Evolutionary conservation across 106 monocot species (phyloP).

Genomic region (Platanthera zijinensis): DNA sequence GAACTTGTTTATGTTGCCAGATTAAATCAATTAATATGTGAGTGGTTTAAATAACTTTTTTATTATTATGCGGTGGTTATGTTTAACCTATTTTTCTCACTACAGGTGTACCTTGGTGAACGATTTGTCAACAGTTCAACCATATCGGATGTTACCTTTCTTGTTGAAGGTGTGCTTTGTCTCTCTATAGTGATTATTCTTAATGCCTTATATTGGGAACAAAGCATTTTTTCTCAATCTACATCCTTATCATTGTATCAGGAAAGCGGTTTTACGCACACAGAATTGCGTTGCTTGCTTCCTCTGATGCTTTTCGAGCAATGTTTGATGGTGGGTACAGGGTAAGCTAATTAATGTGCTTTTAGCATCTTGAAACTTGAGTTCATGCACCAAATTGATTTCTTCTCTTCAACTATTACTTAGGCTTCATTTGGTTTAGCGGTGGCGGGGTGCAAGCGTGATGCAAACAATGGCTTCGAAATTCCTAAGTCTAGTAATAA

Average conservation of each 20-base stretch:
- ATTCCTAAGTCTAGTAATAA: no score
- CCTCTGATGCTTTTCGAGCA: slow-evolving; percentile 96
- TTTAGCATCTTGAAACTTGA: neutral
- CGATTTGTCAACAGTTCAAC: slow-evolving; percentile 87
- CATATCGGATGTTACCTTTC: slow-evolving; percentile 93
- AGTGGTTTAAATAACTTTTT: neutral
- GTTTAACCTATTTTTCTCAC: neutral
- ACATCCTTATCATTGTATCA: slow-evolving; percentile 22
- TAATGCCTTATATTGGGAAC: neutral
- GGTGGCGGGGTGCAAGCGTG: no score
- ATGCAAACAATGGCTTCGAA: no score
- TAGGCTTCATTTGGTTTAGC: no score
- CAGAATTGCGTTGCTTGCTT: slow-evolving; percentile 95
- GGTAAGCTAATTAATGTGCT: slow-evolving; percentile 33
- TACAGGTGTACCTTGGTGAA: slow-evolving; percentile 95
- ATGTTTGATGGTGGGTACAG: slow-evolving; percentile 99
- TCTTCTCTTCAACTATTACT: neutral
- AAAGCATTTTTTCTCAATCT: neutral
- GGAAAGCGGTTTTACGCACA: slow-evolving; percentile 91
- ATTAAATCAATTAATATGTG: neutral
- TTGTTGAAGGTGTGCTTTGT: slow-evolving; percentile 70
- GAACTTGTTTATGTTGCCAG: neutral
- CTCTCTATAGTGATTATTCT: slow-evolving; percentile 1
- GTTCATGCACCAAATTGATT: neutral
- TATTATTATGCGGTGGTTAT: neutral